Evolutionary conservation across 495 filamentous ascomycete genomes (phyloP), one percentile per base, ranked within the genome.

Genomic region (Aspergillus asperescens): DNA sequence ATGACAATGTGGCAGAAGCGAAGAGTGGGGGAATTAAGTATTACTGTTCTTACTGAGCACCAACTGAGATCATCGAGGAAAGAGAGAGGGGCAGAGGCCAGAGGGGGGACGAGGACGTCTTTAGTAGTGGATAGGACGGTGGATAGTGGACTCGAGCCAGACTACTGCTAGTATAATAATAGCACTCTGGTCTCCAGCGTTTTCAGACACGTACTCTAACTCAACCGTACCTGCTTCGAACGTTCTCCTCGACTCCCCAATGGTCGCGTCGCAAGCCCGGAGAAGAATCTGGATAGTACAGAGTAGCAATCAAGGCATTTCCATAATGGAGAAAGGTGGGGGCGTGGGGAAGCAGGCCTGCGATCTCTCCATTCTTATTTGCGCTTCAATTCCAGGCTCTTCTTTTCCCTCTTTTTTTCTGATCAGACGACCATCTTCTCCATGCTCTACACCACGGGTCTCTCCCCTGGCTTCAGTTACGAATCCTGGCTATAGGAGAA

Each of bases 401-500:
- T 24, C 32, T 27, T 40, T 56, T 54, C 55, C 56, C 60, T 62
- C 53, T 57, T 65, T 67, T 69, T 68, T 70, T 69, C 59, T 73
- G 69, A 71, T 72, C 69, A 71, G 66, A 69, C 66, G 69, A 72
- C 69, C 69, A 49, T 60, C 12, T 16, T 37, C 32, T 37, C 20
- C 34, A 20, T 15, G 13, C 9, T 39, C 32, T 18, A 24, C 18
- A 34, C 44, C n/a, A n/a, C n/a, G n/a, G n/a, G 13, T 48, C 12
- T 48, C 31, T 43, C 32, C 41, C 48, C 42, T 48, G 40, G 44
- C 44, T 8, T 47, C 29, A 32, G 31, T 34, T 20, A 32, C 41
- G 47, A 50, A 13, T 40, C 47, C 32, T 28, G n/a, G 44, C 13
- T 38, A 41, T n/a, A n/a, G 35, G 37, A 29, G 31, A 24, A 16